These are phyloP conservation scores for Paraurostyla sp. DNA, from an alignment of 73 alveolate species.

Conservation along the genomic window DNA sequence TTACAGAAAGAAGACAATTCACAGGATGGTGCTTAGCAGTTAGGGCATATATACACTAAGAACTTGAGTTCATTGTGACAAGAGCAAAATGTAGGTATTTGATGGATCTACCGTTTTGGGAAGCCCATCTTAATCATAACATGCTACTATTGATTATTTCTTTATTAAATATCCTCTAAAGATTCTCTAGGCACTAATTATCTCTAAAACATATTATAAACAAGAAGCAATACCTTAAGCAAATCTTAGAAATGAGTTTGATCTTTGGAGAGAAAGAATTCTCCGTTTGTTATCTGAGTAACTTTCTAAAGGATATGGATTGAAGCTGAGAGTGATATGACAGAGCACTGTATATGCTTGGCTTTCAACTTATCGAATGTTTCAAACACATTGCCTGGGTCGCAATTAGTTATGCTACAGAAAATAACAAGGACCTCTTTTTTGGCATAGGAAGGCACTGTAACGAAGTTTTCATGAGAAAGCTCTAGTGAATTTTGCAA, in stretches of 20 bases:
- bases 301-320: slow-evolving; percentile 56
- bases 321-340: slow-evolving; percentile 64
- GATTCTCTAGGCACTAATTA: slow-evolving; percentile 33
- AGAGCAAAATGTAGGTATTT: slow-evolving; percentile 37
- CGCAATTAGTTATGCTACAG: slow-evolving; percentile 72
- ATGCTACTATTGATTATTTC: slow-evolving; percentile 12
- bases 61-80: slow-evolving; percentile 65
- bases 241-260: slow-evolving; percentile 65
- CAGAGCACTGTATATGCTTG: slow-evolving; percentile 24
- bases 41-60: slow-evolving; percentile 62
- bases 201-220: not conserved
- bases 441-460: slow-evolving; percentile 69
- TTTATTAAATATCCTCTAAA: not conserved
- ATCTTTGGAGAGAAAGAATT: slow-evolving; percentile 59
- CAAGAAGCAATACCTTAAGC: slow-evolving; percentile 30
- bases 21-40: slow-evolving; percentile 54
- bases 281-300: slow-evolving; percentile 57
- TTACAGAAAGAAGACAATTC: slow-evolving; percentile 70
- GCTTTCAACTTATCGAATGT: slow-evolving; percentile 48
- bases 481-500: slow-evolving; percentile 67
- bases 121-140: slow-evolving; percentile 66
- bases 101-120: slow-evolving; percentile 39
- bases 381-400: slow-evolving; percentile 68
- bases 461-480: slow-evolving; percentile 19
- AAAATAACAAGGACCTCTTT: slow-evolving; percentile 62